Percentiles rank a stretch among this genome's conserved stretches.
Conservation (phyloP, 2,329 filamentous ascomycete genomes). For the Atkinsonella texensis region DNA sequence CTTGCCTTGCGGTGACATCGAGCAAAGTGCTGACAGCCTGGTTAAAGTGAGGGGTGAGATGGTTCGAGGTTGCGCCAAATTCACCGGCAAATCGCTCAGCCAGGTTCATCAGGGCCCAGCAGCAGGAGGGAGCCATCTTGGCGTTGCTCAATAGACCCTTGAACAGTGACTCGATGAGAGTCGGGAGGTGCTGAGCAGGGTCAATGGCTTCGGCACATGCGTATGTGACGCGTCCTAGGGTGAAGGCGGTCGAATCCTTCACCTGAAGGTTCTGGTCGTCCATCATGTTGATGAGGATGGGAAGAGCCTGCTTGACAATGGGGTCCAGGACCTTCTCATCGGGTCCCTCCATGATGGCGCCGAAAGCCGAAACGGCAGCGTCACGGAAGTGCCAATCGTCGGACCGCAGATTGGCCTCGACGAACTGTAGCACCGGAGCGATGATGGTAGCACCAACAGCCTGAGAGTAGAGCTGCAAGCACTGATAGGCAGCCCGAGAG, state of each 20-base stretch:
- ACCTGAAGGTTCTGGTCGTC: conserved; percentile 81
- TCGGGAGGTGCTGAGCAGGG: conserved; percentile 66
- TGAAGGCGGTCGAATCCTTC: conserved; percentile 91
- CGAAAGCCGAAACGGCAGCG: conserved; percentile 92
- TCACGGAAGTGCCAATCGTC: conserved; percentile 94
- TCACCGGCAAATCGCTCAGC: conserved; percentile 92
- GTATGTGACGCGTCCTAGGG: conserved; percentile 91
- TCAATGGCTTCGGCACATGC: conserved; percentile 87
- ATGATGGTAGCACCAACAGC: conserved; percentile 79
- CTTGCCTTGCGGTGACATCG: conserved; percentile 68
- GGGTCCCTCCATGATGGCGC: conserved; percentile 96
- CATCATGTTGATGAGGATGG: conserved; percentile 85
- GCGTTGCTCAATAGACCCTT: conserved; percentile 78
- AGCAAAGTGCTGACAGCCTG: conserved; percentile 79
- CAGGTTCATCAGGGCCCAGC: conserved; percentile 97
- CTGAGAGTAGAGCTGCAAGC: conserved; percentile 88
- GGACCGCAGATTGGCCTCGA: conserved; percentile 77
- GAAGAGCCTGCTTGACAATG: conserved; percentile 89
- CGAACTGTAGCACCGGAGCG: conserved; percentile 75
- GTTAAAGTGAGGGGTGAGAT: conserved; percentile 85
- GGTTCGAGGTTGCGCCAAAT: conserved; percentile 62
- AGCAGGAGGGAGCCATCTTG: conserved; percentile 97
- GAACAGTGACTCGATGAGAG: conserved; percentile 81
- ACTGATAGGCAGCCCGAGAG: conserved; percentile 90
- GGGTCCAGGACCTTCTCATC: conserved; percentile 87